Evolutionary conservation across 1,139 yeast genomes (phyloP).

Genomic region (Geotrichum histeridarum): DNA sequence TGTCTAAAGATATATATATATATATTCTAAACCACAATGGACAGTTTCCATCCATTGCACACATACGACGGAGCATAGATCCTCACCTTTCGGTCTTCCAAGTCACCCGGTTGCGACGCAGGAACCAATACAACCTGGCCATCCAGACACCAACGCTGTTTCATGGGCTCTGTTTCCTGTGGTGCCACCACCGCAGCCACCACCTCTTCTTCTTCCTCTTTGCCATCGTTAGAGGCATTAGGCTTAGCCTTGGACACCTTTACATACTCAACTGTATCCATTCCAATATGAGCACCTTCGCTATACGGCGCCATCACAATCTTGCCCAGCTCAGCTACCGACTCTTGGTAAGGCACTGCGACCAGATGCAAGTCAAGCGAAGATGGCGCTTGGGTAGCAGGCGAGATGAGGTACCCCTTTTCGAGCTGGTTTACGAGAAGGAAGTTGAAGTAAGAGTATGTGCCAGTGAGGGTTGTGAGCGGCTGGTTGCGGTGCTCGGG

Average conservation of each 20-base stretch:
- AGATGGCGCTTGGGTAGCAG: constrained; percentile 53
- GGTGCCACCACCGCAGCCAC: constrained; percentile 2
- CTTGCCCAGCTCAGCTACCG: constrained; percentile 42
- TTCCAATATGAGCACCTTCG: constrained; percentile 50
- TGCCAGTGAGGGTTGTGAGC: constrained; percentile 34
- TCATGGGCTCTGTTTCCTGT: background rate
- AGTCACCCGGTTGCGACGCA: constrained; percentile 2
- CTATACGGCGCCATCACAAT: constrained; percentile 58
- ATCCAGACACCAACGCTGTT: constrained; percentile 17
- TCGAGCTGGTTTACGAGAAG: constrained; percentile 64
- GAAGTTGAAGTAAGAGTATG: constrained; percentile 63
- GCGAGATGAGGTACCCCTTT: constrained; percentile 66
- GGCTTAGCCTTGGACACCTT: constrained; percentile 11
- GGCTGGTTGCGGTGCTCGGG: background rate
- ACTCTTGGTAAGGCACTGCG: constrained; percentile 43
- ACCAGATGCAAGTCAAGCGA: constrained; percentile 48
- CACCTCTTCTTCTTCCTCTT: constrained; percentile 17
- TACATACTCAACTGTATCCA: constrained; percentile 26
- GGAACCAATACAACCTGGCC: constrained; percentile 32
- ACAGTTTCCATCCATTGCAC: constrained; percentile 34
- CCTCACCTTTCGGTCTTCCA: constrained; percentile 24
- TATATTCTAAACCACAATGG: constrained; percentile 25
- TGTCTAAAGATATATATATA: background rate
- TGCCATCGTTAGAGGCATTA: constrained; percentile 22
- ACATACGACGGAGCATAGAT: constrained; percentile 25